A percentile compares a stretch with the other conserved stretches of the same genome.
Conservation (phyloP, 1,139 yeast genomes). For the Blastobotrys niveus region DNA sequence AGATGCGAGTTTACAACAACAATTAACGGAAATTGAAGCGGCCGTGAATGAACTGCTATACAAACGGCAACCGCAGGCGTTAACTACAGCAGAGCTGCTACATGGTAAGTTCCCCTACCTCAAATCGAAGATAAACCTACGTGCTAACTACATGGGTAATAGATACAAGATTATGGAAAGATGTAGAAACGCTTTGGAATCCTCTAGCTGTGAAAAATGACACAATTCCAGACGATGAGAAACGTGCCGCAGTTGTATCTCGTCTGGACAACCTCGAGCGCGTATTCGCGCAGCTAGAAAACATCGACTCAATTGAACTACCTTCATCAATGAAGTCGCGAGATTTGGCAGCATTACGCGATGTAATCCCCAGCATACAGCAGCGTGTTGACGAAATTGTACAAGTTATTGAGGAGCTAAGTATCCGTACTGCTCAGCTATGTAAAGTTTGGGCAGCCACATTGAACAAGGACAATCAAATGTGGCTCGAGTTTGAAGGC, state of each 20-base stretch:
- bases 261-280: conserved; percentile 8
- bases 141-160: neutral
- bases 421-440: conserved; percentile 22
- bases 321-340: conserved; percentile 11
- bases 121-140: neutral
- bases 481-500: conserved; percentile 19
- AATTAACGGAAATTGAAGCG: conserved; percentile 18
- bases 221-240: conserved; percentile 8
- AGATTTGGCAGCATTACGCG: conserved; percentile 13
- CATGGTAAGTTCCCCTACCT: conserved; percentile 10
- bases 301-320: conserved; percentile 7
- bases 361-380: conserved; percentile 12
- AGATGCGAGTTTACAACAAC: conserved; percentile 8
- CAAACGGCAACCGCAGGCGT: conserved; percentile 12
- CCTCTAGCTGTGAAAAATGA: conserved; percentile 6
- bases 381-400: conserved; percentile 13
- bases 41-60: conserved; percentile 14
- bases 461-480: conserved; percentile 16
- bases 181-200: conserved; percentile 12
- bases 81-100: conserved; percentile 10
- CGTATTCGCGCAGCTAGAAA: conserved; percentile 10
- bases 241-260: conserved; percentile 9
- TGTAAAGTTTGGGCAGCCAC: conserved; percentile 16
- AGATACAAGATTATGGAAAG: conserved; percentile 14
- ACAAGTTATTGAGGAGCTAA: conserved; percentile 18